phyloP scores from a whole-genome alignment of 2,329 filamentous ascomycete genomes.

The Hypoxylon sp. region DNA sequence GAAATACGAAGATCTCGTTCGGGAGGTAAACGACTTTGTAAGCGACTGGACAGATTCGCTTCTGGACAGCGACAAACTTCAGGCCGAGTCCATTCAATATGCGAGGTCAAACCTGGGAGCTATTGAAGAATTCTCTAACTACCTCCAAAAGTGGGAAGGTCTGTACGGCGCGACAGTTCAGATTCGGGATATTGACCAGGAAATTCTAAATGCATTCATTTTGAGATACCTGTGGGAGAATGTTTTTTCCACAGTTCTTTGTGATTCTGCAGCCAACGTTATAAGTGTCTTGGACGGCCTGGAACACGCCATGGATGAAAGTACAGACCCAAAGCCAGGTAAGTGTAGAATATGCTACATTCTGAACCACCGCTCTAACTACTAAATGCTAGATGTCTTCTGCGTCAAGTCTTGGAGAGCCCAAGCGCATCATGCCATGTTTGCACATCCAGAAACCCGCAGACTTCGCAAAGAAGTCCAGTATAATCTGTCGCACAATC shows the following conservation, averaged over 20 bases:
- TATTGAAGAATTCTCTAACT: not conserved
- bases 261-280: not conserved
- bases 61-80: conserved; percentile 47
- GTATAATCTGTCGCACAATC: conserved; percentile 28
- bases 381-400: conserved; percentile 16
- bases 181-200: conserved; percentile 45
- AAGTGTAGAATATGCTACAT: not conserved
- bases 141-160: conserved; percentile 36
- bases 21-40: conserved; percentile 56
- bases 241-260: not conserved
- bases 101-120: not conserved
- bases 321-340: conserved; percentile 13
- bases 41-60: conserved; percentile 54
- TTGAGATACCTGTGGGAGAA: conserved; percentile 14
- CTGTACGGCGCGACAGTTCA: conserved; percentile 40
- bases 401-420: conserved; percentile 33
- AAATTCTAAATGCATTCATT: conserved; percentile 23
- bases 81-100: conserved; percentile 43
- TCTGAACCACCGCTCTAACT: not conserved
- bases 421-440: conserved; percentile 53
- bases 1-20: conserved; percentile 58
- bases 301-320: conserved; percentile 4
- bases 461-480: conserved; percentile 47
- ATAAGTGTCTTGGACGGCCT: not conserved
- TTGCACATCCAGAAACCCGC: conserved; percentile 48